A percentile compares a stretch with the other conserved stretches of the same genome.
Conservation (phyloP, 805 yeast species). For the Wickerhamiella sorbophila region DNA sequence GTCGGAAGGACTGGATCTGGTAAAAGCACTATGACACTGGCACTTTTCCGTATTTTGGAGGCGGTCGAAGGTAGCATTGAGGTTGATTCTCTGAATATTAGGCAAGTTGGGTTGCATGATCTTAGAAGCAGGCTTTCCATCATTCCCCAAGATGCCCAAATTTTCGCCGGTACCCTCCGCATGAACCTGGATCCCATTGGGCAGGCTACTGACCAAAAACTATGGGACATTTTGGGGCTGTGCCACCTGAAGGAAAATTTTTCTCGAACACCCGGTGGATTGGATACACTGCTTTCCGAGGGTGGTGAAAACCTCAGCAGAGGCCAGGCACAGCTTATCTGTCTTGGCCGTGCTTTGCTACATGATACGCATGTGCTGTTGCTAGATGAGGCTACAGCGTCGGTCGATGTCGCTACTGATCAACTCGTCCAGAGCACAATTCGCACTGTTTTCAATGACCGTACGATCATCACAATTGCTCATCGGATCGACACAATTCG, state of each 20-base stretch:
- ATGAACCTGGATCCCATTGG: constrained; percentile 77
- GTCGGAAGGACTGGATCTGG: constrained; percentile 98
- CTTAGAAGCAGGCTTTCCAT: constrained; percentile 65
- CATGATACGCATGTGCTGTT: constrained; percentile 53
- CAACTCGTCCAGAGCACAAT: constrained; percentile 62
- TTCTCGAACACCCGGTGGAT: constrained; percentile 33
- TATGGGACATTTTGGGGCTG: constrained; percentile 67
- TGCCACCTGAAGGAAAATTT: constrained; percentile 67
- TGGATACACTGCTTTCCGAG: constrained; percentile 43
- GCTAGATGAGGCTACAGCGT: constrained; percentile 68
- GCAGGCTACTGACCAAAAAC: constrained; percentile 47
- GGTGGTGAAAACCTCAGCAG: constrained; percentile 67
- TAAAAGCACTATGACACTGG: constrained; percentile 69
- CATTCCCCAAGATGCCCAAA: constrained; percentile 91
- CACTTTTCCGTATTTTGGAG: constrained; percentile 75
- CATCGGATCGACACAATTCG: constrained; percentile 69
- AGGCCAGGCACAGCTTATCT: constrained; percentile 70
- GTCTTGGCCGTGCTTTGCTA: constrained; percentile 66
- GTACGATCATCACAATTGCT: constrained; percentile 72
- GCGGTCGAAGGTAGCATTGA: constrained; percentile 49
- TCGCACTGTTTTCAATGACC: constrained; percentile 45
- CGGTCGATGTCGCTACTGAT: constrained; percentile 72
- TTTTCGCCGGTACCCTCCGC: constrained; percentile 72
- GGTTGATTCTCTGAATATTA: constrained; percentile 60
- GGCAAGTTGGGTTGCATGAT: constrained; percentile 58